These are phyloP conservation scores for Pseudevernia furfuracea DNA, from an alignment of 495 filamentous ascomycete genomes.

Conservation along the genomic window DNA sequence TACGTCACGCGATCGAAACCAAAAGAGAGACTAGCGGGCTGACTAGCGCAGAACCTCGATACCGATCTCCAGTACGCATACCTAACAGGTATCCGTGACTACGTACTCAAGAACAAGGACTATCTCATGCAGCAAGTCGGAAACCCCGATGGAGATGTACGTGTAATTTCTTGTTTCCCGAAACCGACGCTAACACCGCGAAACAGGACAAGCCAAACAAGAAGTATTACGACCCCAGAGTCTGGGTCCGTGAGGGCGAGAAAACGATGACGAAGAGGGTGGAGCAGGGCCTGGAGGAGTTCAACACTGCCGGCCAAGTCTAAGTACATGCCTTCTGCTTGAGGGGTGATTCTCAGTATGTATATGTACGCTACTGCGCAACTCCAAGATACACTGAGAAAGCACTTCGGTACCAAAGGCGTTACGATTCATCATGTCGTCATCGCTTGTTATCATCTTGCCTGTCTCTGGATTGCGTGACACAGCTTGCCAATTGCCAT, in stretches of 20 bases:
- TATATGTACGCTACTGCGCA: background rate
- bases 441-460: background rate
- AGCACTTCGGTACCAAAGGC: background rate
- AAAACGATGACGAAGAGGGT: constrained; percentile 89
- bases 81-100: constrained; percentile 84
- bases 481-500: background rate
- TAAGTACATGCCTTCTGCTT: constrained; percentile 44
- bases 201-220: constrained; percentile 87
- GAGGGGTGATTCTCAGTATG: background rate
- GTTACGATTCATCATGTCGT: background rate
- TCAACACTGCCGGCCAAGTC: constrained; percentile 80
- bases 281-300: constrained; percentile 74
- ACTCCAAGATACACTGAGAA: background rate
- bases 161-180: background rate
- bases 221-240: constrained; percentile 85
- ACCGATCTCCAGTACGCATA: constrained; percentile 72
- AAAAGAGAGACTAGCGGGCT: background rate
- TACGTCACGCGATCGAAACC: constrained; percentile 36
- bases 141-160: constrained; percentile 74
- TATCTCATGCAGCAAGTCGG: constrained; percentile 79
- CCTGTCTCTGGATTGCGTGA: background rate
- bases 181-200: background rate
- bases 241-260: constrained; percentile 86
- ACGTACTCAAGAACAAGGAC: constrained; percentile 88
- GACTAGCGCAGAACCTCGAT: constrained; percentile 50